These are phyloP conservation scores for Sugiyamaella grinbergsii DNA, from an alignment of 1,139 yeast genomes.

Conservation along the genomic window DNA sequence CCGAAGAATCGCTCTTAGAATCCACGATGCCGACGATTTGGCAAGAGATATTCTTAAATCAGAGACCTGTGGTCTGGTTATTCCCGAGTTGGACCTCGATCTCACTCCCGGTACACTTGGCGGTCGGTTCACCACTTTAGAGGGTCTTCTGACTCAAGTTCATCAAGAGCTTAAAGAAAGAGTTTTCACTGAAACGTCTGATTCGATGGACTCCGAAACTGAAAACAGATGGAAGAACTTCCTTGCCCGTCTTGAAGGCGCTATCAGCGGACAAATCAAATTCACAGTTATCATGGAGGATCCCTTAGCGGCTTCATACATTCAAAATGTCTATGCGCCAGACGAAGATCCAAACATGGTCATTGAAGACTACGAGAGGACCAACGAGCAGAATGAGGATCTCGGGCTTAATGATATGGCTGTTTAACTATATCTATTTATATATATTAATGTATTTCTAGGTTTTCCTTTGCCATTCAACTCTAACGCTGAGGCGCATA, in stretches of 20 bases:
- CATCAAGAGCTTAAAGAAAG: conserved; percentile 83
- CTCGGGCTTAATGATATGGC: conserved; percentile 86
- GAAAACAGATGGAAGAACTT: conserved; percentile 79
- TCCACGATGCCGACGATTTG: conserved; percentile 91
- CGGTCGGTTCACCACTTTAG: conserved; percentile 95
- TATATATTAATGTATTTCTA: too few relatives aligned
- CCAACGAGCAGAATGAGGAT: conserved; percentile 82
- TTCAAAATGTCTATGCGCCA: conserved; percentile 97
- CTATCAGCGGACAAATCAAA: conserved; percentile 78
- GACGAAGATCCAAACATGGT: conserved; percentile 96
- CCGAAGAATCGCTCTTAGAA: conserved; percentile 66
- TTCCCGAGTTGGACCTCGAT: conserved; percentile 90
- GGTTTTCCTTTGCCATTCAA: too few relatives aligned
- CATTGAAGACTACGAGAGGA: conserved; percentile 86
- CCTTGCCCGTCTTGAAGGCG: conserved; percentile 72
- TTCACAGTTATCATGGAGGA: conserved; percentile 90
- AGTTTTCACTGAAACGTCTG: conserved; percentile 84
- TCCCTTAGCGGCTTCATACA: conserved; percentile 92
- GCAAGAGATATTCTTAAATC: conserved; percentile 93
- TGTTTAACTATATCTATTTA: conserved; percentile 36
- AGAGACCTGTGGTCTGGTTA: conserved; percentile 82
- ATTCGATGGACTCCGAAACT: conserved; percentile 82
- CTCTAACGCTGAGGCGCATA: conserved; percentile 17
- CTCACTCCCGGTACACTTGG: conserved; percentile 96
- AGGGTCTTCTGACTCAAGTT: conserved; percentile 88